These are phyloP conservation scores for Sistotremastrum suecicum DNA, from an alignment of 768 basidiomycete genomes.

Conservation along the genomic window DNA sequence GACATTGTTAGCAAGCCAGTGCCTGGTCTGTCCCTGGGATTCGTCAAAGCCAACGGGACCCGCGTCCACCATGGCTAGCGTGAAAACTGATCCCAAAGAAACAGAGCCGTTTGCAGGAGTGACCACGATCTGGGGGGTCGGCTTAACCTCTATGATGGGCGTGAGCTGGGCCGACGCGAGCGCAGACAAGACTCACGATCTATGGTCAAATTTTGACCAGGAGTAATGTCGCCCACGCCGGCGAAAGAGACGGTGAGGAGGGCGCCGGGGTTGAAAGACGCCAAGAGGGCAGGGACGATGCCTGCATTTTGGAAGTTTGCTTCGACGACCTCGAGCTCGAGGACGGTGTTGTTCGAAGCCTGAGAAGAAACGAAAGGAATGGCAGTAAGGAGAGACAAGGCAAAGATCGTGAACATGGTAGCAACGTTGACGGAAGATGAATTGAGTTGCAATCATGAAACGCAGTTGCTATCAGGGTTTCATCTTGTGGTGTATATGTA, in stretches of 20 bases:
- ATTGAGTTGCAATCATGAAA: too few species aligned
- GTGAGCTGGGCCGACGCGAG: neutral
- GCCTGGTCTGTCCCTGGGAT: constrained; percentile 47
- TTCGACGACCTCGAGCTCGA: constrained; percentile 43
- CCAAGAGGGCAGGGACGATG: constrained; percentile 48
- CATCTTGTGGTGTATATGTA: too few species aligned
- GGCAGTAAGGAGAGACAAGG: constrained; percentile 24
- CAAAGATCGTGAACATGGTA: constrained; percentile 20
- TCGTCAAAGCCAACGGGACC: constrained; percentile 49
- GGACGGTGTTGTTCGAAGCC: constrained; percentile 18
- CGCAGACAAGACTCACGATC: constrained; percentile 31
- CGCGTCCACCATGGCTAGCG: constrained; percentile 66
- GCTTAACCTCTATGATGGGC: constrained; percentile 32
- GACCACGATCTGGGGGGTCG: constrained; percentile 39
- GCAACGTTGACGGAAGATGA: too few species aligned
- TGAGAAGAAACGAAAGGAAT: constrained; percentile 33
- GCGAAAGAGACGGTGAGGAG: constrained; percentile 37
- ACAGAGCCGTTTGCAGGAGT: constrained; percentile 34
- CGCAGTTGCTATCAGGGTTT: too few species aligned
- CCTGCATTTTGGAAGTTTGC: constrained; percentile 52
- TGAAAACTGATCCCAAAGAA: constrained; percentile 36
- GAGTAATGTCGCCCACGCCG: constrained; percentile 32
- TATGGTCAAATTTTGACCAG: constrained; percentile 45
- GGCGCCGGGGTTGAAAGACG: constrained; percentile 48
- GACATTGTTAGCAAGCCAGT: constrained; percentile 69